Percentiles rank a stretch among this genome's conserved stretches.
Evolutionary conservation across 768 basidiomycete species (phyloP).

Genomic region (Calvatia gigantea): DNA sequence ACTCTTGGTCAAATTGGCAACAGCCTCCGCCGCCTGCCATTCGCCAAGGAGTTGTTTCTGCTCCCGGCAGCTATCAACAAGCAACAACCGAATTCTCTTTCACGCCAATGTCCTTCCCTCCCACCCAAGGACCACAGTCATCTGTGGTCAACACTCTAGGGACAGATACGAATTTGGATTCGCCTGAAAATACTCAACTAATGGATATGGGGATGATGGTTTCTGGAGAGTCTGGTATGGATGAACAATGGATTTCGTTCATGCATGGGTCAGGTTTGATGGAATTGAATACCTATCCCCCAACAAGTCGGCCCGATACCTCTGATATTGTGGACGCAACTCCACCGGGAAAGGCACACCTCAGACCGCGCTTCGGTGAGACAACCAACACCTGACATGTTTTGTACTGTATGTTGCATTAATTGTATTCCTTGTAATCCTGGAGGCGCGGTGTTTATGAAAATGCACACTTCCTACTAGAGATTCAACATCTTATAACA

Average conservation of each 20-base stretch:
- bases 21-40: neutral
- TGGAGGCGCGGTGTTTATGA: neutral
- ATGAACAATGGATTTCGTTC: constrained; percentile 64
- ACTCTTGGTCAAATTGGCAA: constrained; percentile 8
- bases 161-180: constrained; percentile 21
- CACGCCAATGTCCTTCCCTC: neutral
- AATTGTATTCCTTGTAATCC: constrained; percentile 5
- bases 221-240: constrained; percentile 56
- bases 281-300: constrained; percentile 25
- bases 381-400: neutral
- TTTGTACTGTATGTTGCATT: neutral
- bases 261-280: constrained; percentile 61
- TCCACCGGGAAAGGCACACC: neutral
- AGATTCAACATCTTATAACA: no score
- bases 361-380: neutral
- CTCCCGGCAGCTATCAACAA: neutral
- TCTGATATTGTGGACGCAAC: neutral
- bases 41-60: neutral
- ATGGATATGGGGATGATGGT: constrained; percentile 47
- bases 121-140: neutral
- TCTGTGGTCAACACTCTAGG: neutral
- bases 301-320: constrained; percentile 3
- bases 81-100: neutral
- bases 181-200: constrained; percentile 29
- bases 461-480: no score